Conservation (phyloP, 2,329 filamentous ascomycete genomes). For the Colletotrichum brevisporum region DNA sequence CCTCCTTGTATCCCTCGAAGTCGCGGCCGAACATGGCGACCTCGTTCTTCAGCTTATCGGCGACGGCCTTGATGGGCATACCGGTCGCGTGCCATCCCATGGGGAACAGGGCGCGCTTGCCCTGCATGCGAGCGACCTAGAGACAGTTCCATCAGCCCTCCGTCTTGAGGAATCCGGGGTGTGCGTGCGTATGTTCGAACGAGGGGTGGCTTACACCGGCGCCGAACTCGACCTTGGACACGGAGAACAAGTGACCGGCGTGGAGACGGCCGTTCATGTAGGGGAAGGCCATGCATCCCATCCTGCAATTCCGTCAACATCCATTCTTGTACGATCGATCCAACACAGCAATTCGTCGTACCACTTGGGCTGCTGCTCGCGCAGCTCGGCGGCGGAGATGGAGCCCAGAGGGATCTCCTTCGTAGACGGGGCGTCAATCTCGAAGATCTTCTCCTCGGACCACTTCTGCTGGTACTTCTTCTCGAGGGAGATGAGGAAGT, state of each 20-base stretch:
- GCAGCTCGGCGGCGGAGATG: conserved; percentile 80
- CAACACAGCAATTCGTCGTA: conserved; percentile 80
- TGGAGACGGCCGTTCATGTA: conserved; percentile 93
- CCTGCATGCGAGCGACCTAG: conserved; percentile 81
- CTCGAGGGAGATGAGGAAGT: conserved; percentile 84
- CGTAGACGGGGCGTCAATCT: conserved; percentile 86
- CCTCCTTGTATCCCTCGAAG: conserved; percentile 83
- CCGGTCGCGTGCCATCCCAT: conserved; percentile 97
- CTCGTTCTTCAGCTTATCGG: conserved; percentile 94
- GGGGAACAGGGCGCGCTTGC: conserved; percentile 88
- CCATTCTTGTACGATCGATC: conserved; percentile 60
- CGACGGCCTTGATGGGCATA: conserved; percentile 98
- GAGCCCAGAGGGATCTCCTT: conserved; percentile 82
- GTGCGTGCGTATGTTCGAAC: too few species aligned
- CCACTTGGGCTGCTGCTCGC: conserved; percentile 89
- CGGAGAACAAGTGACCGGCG: conserved; percentile 92
- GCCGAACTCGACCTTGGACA: conserved; percentile 93
- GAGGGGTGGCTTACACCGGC: conserved; percentile 71
- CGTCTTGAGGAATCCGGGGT: too few species aligned
- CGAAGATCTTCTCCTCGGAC: conserved; percentile 83
- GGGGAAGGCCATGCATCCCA: conserved; percentile 57
- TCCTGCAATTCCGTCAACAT: conserved; percentile 24
- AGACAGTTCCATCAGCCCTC: not conserved
- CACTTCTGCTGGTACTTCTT: conserved; percentile 94
- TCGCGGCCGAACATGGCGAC: conserved; percentile 89